Conservation (phyloP, 805 yeast species). For the Metschnikowia aberdeeniae region DNA sequence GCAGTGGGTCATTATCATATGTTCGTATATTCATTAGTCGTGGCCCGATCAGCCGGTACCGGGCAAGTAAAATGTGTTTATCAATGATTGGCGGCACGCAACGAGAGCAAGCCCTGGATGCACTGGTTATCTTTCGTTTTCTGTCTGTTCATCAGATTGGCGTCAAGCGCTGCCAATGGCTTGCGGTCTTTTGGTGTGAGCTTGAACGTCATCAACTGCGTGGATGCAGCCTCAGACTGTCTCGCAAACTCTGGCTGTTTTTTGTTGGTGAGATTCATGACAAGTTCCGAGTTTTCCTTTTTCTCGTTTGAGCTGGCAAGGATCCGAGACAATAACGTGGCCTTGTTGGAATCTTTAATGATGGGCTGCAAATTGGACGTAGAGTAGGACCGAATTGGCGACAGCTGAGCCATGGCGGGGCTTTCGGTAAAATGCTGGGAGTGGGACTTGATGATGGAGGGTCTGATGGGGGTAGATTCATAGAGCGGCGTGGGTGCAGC, state of each 20-base stretch:
- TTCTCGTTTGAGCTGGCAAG: constrained; percentile 8
- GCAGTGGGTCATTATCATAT: no score
- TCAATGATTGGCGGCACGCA: constrained; percentile 13
- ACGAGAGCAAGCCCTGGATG: constrained; percentile 16
- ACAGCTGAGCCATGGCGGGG: constrained; percentile 15
- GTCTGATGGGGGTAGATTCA: constrained; percentile 15
- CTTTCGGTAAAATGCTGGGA: constrained; percentile 8
- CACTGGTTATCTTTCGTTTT: constrained; percentile 17
- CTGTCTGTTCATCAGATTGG: constrained; percentile 8
- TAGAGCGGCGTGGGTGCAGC: constrained; percentile 5
- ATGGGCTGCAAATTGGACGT: constrained; percentile 10
- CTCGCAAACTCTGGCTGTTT: constrained; percentile 19
- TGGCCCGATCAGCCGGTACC: background rate
- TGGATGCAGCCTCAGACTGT: constrained; percentile 12
- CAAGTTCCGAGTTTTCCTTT: constrained; percentile 9
- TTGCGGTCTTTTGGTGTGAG: constrained; percentile 15
- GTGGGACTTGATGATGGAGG: constrained; percentile 12
- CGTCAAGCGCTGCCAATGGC: constrained; percentile 14
- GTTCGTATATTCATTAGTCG: background rate
- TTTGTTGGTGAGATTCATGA: constrained; percentile 17
- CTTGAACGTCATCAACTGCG: constrained; percentile 17
- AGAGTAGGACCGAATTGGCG: constrained; percentile 14
- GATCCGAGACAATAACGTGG: constrained; percentile 8
- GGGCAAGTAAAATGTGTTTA: background rate
- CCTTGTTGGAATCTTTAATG: constrained; percentile 2